Base-by-base conservation (phyloP, 2,329 filamentous ascomycete genomes). In the Neofusicoccum ribis region DNA sequence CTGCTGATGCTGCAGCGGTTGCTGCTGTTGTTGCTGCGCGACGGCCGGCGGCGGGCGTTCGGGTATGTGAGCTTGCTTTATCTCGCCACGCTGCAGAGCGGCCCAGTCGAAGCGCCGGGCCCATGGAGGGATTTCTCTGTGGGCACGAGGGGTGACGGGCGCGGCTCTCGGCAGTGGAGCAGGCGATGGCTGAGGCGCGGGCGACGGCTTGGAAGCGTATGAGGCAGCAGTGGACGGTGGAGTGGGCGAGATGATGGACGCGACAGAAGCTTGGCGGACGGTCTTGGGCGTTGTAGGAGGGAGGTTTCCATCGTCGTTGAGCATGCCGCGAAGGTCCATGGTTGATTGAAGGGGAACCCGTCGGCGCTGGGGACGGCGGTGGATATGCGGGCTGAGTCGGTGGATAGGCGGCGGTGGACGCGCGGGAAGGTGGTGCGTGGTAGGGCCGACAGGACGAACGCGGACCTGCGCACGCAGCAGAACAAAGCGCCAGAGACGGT, bases 1-100 rank as follows among this genome's bases (percentile, higher is more conserved):
- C 54, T 69, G 59, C 12, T 51, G 34, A 31, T 60, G 64, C 41
- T 68, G 60, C 51, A 64, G 69, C 31, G 69, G 71, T 11, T 70
- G 71, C 34, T 37, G 43, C 17, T 46, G 46, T 20, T 66, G 65
- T 14, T 65, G 52, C 11, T 31, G 63, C 23, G 56, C 59, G 11
- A 31, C 8, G 6, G 41, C 27, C 9, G 27, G 41, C 7, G 65
- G 54, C 17, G 44, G 43, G 17, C 34, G 54, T 46, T 62, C 37
- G 31, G 54, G 65, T 14, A 64, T 56, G 37, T 60, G 44, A 2
- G 31, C 41, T 14, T 62, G 36, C 64, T 70, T 69, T 12, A 65
- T 20, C 74, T 50, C 68, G 69, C 49, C 72, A 69, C 64, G 56
- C 36, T 36, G 34, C 17, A 65, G 47, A 23, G 47, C 44, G 37